phyloP scores from a whole-genome alignment of 1,284 basidiomycete species.

The Inonotus hispidus region DNA sequence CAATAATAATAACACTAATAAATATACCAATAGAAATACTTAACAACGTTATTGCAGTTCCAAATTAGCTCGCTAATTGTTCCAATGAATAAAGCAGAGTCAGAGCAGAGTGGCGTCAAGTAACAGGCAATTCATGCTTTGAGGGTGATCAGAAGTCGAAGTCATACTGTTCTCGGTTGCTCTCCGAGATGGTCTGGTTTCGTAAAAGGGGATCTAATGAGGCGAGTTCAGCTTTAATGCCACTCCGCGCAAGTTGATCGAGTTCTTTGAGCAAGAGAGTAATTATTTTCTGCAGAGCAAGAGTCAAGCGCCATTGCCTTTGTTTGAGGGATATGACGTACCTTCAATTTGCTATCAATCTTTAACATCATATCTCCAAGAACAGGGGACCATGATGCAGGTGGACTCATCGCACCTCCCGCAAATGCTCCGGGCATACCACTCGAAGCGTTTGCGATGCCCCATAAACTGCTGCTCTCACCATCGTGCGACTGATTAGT shows the following conservation, averaged over 20 bases:
- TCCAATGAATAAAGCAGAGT: background rate
- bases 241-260: slow-evolving; percentile 70
- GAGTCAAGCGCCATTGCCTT: background rate
- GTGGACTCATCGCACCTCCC: slow-evolving; percentile 41
- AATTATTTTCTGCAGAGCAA: slow-evolving; percentile 64
- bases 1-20: too few species aligned
- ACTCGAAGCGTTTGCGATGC: slow-evolving; percentile 49
- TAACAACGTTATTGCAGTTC: background rate
- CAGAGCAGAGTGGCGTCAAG: background rate
- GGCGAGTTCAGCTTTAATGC: slow-evolving; percentile 76
- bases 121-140: background rate
- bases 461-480: slow-evolving; percentile 54
- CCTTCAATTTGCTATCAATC: slow-evolving; percentile 79
- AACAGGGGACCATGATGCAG: slow-evolving; percentile 52
- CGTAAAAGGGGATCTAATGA: slow-evolving; percentile 72
- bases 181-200: slow-evolving; percentile 39
- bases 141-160: slow-evolving; percentile 29
- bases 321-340: slow-evolving; percentile 32
- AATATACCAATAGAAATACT: background rate
- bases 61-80: background rate
- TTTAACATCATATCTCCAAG: slow-evolving; percentile 73
- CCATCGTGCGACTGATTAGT: slow-evolving; percentile 31
- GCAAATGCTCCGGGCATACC: slow-evolving; percentile 10
- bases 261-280: slow-evolving; percentile 72
- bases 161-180: slow-evolving; percentile 38